phyloP scores from a whole-genome alignment of 164 flowering plant species.

The Stephania japonica region DNA sequence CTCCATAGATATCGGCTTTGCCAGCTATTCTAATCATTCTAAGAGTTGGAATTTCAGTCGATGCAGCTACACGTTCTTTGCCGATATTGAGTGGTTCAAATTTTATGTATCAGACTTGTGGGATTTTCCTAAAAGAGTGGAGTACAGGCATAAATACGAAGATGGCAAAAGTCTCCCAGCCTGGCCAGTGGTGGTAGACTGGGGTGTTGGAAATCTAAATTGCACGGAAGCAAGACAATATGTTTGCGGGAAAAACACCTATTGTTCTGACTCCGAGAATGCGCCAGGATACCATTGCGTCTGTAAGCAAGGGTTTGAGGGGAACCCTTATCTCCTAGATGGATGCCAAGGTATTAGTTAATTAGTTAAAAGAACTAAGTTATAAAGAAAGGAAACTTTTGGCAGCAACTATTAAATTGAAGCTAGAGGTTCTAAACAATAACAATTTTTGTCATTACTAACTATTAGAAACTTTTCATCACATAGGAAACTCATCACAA shows the following conservation, averaged over 20 bases:
- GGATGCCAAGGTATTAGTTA: constrained; percentile 12
- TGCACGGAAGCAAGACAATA: not conserved
- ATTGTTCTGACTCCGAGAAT: constrained; percentile 3
- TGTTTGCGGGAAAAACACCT: constrained; percentile 1
- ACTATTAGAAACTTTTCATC: no score
- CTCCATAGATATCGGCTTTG: not conserved
- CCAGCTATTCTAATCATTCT: not conserved
- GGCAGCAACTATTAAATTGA: no score
- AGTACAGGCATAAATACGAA: not conserved
- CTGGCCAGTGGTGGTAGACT: not conserved
- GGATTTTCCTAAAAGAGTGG: not conserved
- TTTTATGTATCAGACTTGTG: not conserved
- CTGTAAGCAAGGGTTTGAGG: constrained; percentile 9
- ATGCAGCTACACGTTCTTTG: constrained; percentile 6
- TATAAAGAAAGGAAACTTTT: no score
- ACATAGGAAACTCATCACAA: no score
- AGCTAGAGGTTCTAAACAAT: not conserved
- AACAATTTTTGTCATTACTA: no score
- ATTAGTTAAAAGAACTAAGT: no score
- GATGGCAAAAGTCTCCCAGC: not conserved
- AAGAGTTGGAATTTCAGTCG: not conserved
- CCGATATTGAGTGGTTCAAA: not conserved
- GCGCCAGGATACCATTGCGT: constrained; percentile 10
- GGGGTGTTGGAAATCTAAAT: not conserved
- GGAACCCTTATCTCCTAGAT: constrained; percentile 9